A percentile compares a stretch with the other conserved stretches of the same genome.
These are phyloP conservation scores for Lactuca saligna DNA, from an alignment of 129 eudicot species.

Conservation along the genomic window DNA sequence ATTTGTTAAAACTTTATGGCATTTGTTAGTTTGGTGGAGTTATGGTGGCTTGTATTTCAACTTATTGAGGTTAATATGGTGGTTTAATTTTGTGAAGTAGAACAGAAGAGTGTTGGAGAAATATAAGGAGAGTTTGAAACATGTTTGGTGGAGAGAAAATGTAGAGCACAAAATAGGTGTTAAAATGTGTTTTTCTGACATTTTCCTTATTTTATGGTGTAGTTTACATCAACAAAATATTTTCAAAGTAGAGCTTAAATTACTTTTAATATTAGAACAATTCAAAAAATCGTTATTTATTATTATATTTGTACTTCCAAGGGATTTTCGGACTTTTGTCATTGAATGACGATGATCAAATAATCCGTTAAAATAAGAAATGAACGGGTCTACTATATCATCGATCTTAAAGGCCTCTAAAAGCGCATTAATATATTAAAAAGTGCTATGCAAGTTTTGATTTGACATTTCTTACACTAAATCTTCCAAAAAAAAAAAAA, in stretches of 20 bases:
- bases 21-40: slow-evolving; percentile 21
- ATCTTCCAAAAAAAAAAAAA: too few relatives aligned
- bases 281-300: not conserved
- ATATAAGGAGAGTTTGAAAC: slow-evolving; percentile 23
- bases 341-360: too few relatives aligned
- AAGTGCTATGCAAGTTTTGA: too few relatives aligned
- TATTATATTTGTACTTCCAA: too few relatives aligned
- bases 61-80: slow-evolving; percentile 24
- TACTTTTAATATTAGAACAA: too few relatives aligned
- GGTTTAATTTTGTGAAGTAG: slow-evolving; percentile 8
- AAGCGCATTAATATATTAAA: too few relatives aligned
- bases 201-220: slow-evolving; percentile 14
- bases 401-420: too few relatives aligned
- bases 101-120: slow-evolving; percentile 22
- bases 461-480: too few relatives aligned
- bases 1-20: slow-evolving; percentile 21
- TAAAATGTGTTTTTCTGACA: slow-evolving; percentile 4
- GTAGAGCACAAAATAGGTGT: slow-evolving; percentile 25
- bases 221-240: not conserved
- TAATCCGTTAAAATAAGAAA: too few relatives aligned
- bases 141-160: slow-evolving; percentile 36
- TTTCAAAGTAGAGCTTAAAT: not conserved
- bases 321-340: too few relatives aligned
- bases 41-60: slow-evolving; percentile 18
- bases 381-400: too few relatives aligned